Conservation (phyloP, 176 grass and related monocot species). For the Juncus inflexus region DNA sequence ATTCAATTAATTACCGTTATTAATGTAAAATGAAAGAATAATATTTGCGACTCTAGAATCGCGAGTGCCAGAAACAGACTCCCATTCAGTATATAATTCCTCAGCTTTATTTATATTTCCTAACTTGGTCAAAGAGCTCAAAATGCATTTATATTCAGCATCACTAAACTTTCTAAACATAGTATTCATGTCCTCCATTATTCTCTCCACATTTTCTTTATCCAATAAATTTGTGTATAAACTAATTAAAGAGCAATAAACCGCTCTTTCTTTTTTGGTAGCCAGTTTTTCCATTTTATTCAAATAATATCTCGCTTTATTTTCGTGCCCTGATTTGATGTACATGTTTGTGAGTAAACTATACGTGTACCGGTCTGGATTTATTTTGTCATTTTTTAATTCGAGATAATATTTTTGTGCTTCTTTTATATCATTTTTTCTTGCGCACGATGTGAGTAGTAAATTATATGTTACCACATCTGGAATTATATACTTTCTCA, state of each 20-base stretch:
- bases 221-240: conserved; percentile 50
- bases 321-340: conserved; percentile 44
- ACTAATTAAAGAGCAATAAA: conserved; percentile 65
- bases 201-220: conserved; percentile 62
- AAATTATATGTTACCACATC: conserved; percentile 75
- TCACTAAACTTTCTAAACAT: conserved; percentile 67
- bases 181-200: conserved; percentile 53
- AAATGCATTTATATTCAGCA: conserved; percentile 69
- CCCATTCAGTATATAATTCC: conserved; percentile 53
- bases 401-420: conserved; percentile 48
- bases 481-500: conserved; percentile 49
- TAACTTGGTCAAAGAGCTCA: conserved; percentile 61
- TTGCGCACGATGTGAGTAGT: conserved; percentile 63
- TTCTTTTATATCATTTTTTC: conserved; percentile 40
- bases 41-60: conserved; percentile 66
- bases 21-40: conserved; percentile 64
- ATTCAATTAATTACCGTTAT: conserved; percentile 33
- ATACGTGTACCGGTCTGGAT: conserved; percentile 71
- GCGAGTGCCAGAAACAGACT: conserved; percentile 36
- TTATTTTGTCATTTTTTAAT: conserved; percentile 46
- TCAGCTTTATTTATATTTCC: conserved; percentile 47
- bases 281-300: conserved; percentile 68
- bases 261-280: conserved; percentile 42
- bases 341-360: conserved; percentile 69
- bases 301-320: conserved; percentile 45